Evolutionary conservation across 805 yeast species (phyloP), one percentile per base, ranked within the genome.

Genomic region (Sugiyamaella chiloensis): DNA sequence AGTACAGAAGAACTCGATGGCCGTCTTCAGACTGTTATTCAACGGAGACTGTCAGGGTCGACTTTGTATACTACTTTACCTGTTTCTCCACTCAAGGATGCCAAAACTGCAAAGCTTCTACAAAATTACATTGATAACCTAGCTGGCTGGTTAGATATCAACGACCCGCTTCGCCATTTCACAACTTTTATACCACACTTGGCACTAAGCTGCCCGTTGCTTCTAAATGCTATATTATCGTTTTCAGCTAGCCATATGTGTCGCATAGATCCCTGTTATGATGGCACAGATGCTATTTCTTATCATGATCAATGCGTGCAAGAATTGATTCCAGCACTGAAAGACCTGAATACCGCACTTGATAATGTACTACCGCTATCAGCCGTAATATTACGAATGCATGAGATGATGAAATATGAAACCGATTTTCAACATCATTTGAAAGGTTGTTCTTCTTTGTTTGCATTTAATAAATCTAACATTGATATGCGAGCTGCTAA

Each of bases 61-160:
- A 31, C 6, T 8, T 17, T 31, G 19, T 31, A 31, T n/a, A 31
- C 14, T n/a, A 7, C 9, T 6, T 31, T 17, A 12, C 36, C 14
- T 12, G 14, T 17, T 31, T 11, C 8, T n/a, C 36, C 36, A 11
- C 36, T 31, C 36, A 11, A 17, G 17, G 36, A 31, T 16, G 17
- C 36, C 9, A 31, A 31, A n/a, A 31, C 7, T 8, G 36, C 19
- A 16, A 7, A 6, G 36, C 19, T 31, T 11, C 19, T 31, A 11
- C 36, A 31, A 31, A 31, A 31, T n/a, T 31, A 31, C 14, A 31
- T 31, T 31, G 36, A 31, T 17, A 31, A 31, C 36, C 14, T 31
- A 31, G 36, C 36, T 31, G 36, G 36, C 9, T 31, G 36, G 36
- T n/a, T 31, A 16, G 36, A 31, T n/a, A 31, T 31, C 36, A 31